Percentiles rank a stretch among this genome's conserved stretches.
phyloP scores from a whole-genome alignment of 352 stramenopile genomes.

The Hyaloperonospora arabidopsidis region DNA sequence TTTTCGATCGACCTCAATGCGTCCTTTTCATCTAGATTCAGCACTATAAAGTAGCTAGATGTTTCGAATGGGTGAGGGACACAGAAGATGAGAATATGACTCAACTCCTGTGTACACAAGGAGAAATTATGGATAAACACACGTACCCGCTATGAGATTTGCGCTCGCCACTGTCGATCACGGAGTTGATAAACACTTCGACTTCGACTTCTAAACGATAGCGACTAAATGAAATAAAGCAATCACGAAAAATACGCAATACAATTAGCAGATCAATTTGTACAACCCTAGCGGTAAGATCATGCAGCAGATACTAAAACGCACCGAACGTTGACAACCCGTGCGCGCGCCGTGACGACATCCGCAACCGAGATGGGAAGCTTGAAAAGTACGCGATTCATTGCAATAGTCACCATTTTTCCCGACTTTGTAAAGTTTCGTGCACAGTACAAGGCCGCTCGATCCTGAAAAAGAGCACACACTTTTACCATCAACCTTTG shows the following conservation, averaged over 20 bases:
- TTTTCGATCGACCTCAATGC: slow-evolving; percentile 40
- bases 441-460: slow-evolving; percentile 55
- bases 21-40: slow-evolving; percentile 41
- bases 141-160: slow-evolving; percentile 51
- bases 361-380: slow-evolving; percentile 49
- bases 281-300: not conserved
- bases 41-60: slow-evolving; percentile 46
- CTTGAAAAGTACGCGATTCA: slow-evolving; percentile 72
- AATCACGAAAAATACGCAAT: slow-evolving; percentile 2
- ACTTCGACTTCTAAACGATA: slow-evolving; percentile 60
- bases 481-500: not conserved
- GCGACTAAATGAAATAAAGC: slow-evolving; percentile 19
- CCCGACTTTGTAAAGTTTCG: slow-evolving; percentile 68
- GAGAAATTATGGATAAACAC: not conserved
- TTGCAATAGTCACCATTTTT: slow-evolving; percentile 67
- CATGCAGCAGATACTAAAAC: slow-evolving; percentile 6
- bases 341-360: slow-evolving; percentile 52
- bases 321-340: slow-evolving; percentile 56
- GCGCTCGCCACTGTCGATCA: slow-evolving; percentile 25
- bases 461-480: slow-evolving; percentile 31
- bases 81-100: slow-evolving; percentile 2
- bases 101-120: slow-evolving; percentile 2
- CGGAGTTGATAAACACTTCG: slow-evolving; percentile 42
- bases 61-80: not conserved
- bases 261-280: not conserved